Evolutionary conservation across 352 stramenopile species (phyloP).

Genomic region (Pythium biforme): DNA sequence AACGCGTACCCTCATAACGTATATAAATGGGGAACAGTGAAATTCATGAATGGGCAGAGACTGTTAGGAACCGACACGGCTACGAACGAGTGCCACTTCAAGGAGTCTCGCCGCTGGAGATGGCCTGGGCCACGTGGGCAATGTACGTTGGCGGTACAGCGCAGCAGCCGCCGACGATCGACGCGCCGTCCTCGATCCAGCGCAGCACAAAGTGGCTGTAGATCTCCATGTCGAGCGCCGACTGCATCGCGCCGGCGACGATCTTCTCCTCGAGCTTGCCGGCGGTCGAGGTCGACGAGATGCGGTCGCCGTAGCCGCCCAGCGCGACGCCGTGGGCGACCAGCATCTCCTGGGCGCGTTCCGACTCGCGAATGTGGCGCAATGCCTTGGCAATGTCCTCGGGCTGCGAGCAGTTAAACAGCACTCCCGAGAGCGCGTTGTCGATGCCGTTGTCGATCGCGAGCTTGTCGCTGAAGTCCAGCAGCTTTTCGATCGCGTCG

Average conservation of each 20-base stretch:
- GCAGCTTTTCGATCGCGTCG: conserved; percentile 43
- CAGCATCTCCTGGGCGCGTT: conserved; percentile 32
- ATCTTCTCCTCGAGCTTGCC: conserved; percentile 71
- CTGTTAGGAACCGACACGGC: conserved; percentile 2
- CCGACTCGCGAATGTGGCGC: conserved; percentile 38
- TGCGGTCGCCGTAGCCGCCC: conserved; percentile 87
- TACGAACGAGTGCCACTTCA: conserved; percentile 6
- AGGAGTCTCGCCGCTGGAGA: not conserved
- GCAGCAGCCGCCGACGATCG: conserved; percentile 90
- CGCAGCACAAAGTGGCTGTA: conserved; percentile 71
- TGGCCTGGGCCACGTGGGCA: conserved; percentile 27
- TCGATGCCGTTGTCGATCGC: conserved; percentile 9
- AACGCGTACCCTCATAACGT: not conserved
- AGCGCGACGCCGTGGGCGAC: conserved; percentile 34
- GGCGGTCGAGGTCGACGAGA: conserved; percentile 68
- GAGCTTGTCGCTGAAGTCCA: conserved; percentile 39
- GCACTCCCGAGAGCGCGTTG: conserved; percentile 52
- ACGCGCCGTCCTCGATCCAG: conserved; percentile 70
- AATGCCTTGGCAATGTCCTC: conserved; percentile 90
- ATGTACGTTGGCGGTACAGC: conserved; percentile 85
- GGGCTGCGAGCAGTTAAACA: conserved; percentile 93
- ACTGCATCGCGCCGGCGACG: conserved; percentile 52
- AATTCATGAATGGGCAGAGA: conserved; percentile 9
- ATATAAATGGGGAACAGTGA: not conserved
- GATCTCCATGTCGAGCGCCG: conserved; percentile 71